These are phyloP conservation scores for Pezicula radicicola DNA, from an alignment of 2,329 filamentous ascomycete species.

Conservation along the genomic window DNA sequence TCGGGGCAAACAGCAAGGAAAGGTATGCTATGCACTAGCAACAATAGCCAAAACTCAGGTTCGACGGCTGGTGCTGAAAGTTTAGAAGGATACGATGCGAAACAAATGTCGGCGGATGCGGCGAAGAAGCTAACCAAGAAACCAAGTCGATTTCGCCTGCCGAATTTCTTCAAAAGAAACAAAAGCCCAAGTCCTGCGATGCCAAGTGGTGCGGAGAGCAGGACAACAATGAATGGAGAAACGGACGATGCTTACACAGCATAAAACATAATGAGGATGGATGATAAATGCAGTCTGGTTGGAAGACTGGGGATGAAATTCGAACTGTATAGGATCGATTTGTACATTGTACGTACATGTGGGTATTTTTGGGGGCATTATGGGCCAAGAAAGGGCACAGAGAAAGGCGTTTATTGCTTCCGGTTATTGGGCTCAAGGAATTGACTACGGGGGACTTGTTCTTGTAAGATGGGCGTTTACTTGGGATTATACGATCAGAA, in stretches of 20 bases:
- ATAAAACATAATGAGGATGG: too few species aligned
- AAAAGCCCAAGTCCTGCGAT: constrained; percentile 26
- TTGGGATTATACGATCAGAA: neutral
- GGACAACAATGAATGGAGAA: neutral
- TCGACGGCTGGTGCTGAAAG: constrained; percentile 5
- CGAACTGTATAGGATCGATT: neutral
- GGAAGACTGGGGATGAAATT: too few species aligned
- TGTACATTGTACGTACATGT: neutral
- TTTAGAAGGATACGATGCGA: constrained; percentile 2
- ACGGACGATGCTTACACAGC: too few species aligned
- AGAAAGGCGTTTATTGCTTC: neutral
- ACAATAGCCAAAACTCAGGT: constrained; percentile 9
- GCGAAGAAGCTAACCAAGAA: constrained; percentile 57
- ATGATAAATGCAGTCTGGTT: neutral
- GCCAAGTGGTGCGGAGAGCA: constrained; percentile 1
- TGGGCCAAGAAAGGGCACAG: neutral
- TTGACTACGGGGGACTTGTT: too few species aligned
- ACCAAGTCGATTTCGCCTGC: constrained; percentile 53
- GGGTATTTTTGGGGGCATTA: neutral
- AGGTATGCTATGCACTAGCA: constrained; percentile 22
- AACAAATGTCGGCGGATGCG: constrained; percentile 7
- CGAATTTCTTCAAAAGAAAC: constrained; percentile 28
- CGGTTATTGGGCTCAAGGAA: too few species aligned
- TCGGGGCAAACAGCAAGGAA: constrained; percentile 12
- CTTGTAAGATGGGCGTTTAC: neutral